Percentiles rank a stretch among this genome's conserved stretches.
Evolutionary conservation across 2,329 filamentous ascomycete genomes (phyloP).

Genomic region (Ceratocystis variospora): DNA sequence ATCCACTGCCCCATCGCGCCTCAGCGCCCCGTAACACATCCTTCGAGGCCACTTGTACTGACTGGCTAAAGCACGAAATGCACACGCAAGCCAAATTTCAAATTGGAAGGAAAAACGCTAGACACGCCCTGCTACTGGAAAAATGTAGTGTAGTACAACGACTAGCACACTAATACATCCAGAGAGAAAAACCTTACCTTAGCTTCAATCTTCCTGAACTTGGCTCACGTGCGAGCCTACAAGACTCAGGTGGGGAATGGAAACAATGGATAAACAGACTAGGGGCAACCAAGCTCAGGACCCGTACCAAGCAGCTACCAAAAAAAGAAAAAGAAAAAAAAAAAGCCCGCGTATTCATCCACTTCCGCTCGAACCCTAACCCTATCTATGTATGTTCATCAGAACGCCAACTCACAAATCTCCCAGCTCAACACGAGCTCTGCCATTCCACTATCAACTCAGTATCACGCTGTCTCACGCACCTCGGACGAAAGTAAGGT

Average conservation of each 20-base stretch:
- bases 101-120: not conserved
- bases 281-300: not conserved
- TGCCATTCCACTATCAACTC: not conserved
- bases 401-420: not conserved
- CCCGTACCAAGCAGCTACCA: not conserved
- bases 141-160: not conserved
- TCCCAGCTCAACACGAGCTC: no score
- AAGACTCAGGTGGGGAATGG: not conserved
- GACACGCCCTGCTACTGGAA: not conserved
- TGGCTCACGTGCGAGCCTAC: not conserved
- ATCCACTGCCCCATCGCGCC: not conserved
- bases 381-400: not conserved
- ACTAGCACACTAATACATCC: not conserved
- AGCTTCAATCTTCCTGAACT: not conserved
- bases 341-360: not conserved
- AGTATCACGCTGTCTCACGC: not conserved
- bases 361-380: not conserved
- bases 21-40: not conserved
- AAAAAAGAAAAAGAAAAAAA: not conserved
- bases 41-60: not conserved
- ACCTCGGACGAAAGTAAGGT: not conserved
- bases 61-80: not conserved
- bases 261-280: constrained; percentile 2
- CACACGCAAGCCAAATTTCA: not conserved
- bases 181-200: not conserved